Base-by-base conservation (phyloP, 306 rosid genomes). In the Canavalia gladiata region DNA sequence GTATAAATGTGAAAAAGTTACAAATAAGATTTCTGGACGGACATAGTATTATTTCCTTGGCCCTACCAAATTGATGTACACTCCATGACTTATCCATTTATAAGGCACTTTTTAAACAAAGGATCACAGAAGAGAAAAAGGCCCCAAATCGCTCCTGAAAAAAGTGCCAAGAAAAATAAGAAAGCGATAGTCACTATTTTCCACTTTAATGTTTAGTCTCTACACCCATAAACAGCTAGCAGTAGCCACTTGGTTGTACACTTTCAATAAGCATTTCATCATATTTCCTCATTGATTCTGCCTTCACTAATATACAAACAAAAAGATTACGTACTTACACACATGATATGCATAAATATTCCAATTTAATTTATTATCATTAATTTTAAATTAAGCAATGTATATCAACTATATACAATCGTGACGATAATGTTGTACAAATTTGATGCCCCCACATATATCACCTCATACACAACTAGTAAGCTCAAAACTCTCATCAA, bases 161-260 rank as follows among this genome's bases (percentile, higher is more conserved):
- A 35, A 65, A 9, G 4, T 12, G 56, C 4, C 3, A 25, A 37
- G 35, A 64, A 18, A 42, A 81, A 13, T 4, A 81, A 63, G 60
- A 81, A 81, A 81, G 69, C 33, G 68, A 54, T 64, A 31, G 75
- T 52, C 31, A 63, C 75, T 31, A 52, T 63, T 68, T 56, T 79
- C 29, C 1, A 28, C 42, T 4, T 2, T 34, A 29, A 67, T 45
- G 54, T 43, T 67, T 43, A 37, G 54, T 43, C 25, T 8, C 4
- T 9, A 25, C 54, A 62, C 12, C 39, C 5, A 34, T 29, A 5
- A 42, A 74, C 75, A 74, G 76, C 80, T 81, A 41, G 49, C 73
- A 81, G 31, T 59, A 12, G 0, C 37, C 37, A 42, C 52, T 18
- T 8, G 30, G n/a, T 81, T 41, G 60, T 52, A 64, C 45, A 45